Evolutionary conservation across 768 basidiomycete species (phyloP).

Genomic region (Mycena belliarum): DNA sequence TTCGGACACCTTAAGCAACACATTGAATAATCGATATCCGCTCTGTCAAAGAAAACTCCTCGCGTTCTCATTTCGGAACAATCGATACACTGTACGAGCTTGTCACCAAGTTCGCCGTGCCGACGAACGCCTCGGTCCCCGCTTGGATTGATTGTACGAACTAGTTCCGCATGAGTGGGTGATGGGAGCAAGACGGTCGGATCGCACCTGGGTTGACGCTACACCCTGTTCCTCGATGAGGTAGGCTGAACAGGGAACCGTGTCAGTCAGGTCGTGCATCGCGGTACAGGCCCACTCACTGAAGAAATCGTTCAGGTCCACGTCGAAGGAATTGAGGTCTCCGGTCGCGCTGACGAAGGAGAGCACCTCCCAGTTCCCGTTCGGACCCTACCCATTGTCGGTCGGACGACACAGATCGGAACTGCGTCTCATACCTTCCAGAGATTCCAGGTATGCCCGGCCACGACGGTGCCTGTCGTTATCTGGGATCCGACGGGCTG

Average conservation of each 20-base stretch:
- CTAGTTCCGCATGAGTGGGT: conserved; percentile 27
- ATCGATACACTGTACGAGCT: conserved; percentile 42
- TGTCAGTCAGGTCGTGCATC: not conserved
- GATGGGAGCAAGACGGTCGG: not conserved
- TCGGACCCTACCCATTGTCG: conserved; percentile 49
- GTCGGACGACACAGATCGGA: conserved; percentile 34
- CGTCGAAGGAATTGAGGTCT: conserved; percentile 51
- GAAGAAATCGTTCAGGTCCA: conserved; percentile 57
- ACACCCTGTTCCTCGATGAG: conserved; percentile 48
- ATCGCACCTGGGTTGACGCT: conserved; percentile 43
- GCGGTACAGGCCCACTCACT: conserved; percentile 33
- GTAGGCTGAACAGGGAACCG: conserved; percentile 33
- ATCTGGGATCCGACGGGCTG: conserved; percentile 56
- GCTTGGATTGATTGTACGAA: conserved; percentile 56
- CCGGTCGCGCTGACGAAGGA: conserved; percentile 53
- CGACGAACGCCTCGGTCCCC: conserved; percentile 57
- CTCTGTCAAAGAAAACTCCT: not conserved
- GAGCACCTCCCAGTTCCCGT: conserved; percentile 55
- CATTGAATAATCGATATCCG: no score
- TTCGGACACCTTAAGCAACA: no score
- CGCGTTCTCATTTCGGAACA: conserved; percentile 3
- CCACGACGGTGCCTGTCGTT: conserved; percentile 40
- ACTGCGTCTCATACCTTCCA: conserved; percentile 54
- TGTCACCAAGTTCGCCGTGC: conserved; percentile 47
- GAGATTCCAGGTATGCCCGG: conserved; percentile 55